phyloP scores from a whole-genome alignment of 2,329 filamentous ascomycete genomes.

The Leptographium flavum region DNA sequence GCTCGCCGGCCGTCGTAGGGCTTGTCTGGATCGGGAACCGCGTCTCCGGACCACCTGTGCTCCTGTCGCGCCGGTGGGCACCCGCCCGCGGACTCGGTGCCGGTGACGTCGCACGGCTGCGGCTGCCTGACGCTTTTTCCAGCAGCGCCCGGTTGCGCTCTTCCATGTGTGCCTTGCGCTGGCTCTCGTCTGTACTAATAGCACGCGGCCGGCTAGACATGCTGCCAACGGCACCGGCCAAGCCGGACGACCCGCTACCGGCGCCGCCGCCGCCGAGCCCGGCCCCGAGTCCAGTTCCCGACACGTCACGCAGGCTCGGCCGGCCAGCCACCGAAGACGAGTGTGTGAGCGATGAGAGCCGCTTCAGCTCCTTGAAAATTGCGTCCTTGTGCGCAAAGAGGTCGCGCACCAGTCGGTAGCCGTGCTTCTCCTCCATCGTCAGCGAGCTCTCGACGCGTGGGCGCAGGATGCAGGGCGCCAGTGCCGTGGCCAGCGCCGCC shows the following conservation, averaged over 20 bases:
- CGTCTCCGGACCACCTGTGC: slow-evolving; percentile 57
- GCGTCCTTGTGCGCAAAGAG: slow-evolving; percentile 86
- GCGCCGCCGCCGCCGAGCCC: not conserved
- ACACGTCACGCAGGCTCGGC: not conserved
- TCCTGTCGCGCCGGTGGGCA: slow-evolving; percentile 69
- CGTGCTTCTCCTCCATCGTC: slow-evolving; percentile 90
- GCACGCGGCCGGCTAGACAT: slow-evolving; percentile 53
- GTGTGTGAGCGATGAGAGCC: slow-evolving; percentile 58
- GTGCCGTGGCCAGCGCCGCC: slow-evolving; percentile 52
- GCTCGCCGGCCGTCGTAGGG: slow-evolving; percentile 36
- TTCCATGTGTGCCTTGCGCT: slow-evolving; percentile 85
- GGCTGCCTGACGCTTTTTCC: slow-evolving; percentile 45
- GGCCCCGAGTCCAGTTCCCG: not conserved
- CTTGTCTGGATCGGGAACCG: slow-evolving; percentile 72
- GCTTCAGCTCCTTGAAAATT: slow-evolving; percentile 93
- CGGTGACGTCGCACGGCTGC: slow-evolving; percentile 63
- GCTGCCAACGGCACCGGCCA: not conserved
- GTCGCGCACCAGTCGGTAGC: slow-evolving; percentile 79
- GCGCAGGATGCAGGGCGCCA: slow-evolving; percentile 78
- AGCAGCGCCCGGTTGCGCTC: slow-evolving; percentile 76
- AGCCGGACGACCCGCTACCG: slow-evolving; percentile 7
- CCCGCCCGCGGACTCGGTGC: slow-evolving; percentile 37
- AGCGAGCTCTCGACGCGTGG: slow-evolving; percentile 78
- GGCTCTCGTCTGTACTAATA: slow-evolving; percentile 90
- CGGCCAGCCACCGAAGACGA: slow-evolving; percentile 19